Base-by-base conservation (phyloP, 2,329 filamentous ascomycete genomes). In the Balansia obtecta region DNA sequence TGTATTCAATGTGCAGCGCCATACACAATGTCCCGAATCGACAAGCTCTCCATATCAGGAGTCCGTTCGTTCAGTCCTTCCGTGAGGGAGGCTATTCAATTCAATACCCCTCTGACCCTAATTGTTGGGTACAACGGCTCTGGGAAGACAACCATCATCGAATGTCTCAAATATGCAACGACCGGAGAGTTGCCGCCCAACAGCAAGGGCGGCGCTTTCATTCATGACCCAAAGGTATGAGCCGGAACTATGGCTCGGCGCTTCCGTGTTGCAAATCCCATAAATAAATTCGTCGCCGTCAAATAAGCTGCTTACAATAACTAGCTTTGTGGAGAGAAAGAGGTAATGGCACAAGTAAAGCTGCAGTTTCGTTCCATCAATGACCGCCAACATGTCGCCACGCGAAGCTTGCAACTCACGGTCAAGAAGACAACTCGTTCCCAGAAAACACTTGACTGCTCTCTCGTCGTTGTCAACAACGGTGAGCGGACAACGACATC, bases 91-190 rank as follows among this genome's bases (percentile, higher is more conserved):
- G 84, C 79, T 38, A 95, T 97, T 54, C 77, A 85, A 58, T 97
- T 98, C 66, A 83, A 89, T 56, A 85, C 87, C 0, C 94, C 93
- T 27, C 76, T 98, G 51, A 98, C 93, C 12, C 77, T 98, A 54
- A 98, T 98, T 58, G 94, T 98, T 52, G 93, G 93, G 52, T 88
- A 89, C 68, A 98, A 98, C 71, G 93, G 93, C 50, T 97, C 91
- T 1, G 93, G 93, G 54, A 98, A 98, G 72, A 98, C 93, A 10
- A 97, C 93, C 52, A 95, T 98, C 63, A 98, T 98, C 68, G 93
- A 98, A 68, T 95, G 89, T 65, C 85, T 98, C 62, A 96, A 96
- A 65, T 98, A 96, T 81, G 90, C 88, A 48, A 96, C 94, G 16
- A 96, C 90, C 8, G 94, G 93, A 51, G 86, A 94, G 61, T 78